phyloP scores from a whole-genome alignment of 306 rosid genomes.

The Pterocarpus macrocarpus region DNA sequence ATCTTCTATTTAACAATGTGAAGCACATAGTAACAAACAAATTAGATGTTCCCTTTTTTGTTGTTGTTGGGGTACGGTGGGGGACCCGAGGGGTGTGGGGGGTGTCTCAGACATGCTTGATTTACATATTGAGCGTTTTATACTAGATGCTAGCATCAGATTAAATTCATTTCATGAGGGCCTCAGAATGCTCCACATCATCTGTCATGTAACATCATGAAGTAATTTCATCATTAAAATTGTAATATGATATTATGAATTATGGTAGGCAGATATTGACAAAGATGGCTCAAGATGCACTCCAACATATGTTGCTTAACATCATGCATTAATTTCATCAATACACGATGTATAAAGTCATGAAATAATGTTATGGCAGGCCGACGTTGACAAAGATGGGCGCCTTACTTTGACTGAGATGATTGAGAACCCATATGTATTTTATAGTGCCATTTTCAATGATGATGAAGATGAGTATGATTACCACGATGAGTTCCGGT shows the following conservation, averaged over 20 bases:
- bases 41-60: background rate
- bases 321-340: slow-evolving; percentile 47
- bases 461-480: slow-evolving; percentile 81
- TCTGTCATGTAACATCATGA: slow-evolving; percentile 29
- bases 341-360: slow-evolving; percentile 8
- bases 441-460: slow-evolving; percentile 89
- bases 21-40: background rate
- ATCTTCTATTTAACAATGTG: slow-evolving; percentile 24
- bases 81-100: background rate
- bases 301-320: slow-evolving; percentile 44
- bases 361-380: slow-evolving; percentile 64
- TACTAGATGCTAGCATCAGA: slow-evolving; percentile 14
- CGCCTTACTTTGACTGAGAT: slow-evolving; percentile 86
- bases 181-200: slow-evolving; percentile 2
- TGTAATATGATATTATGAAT: slow-evolving; percentile 8
- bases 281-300: slow-evolving; percentile 24
- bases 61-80: background rate
- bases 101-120: slow-evolving; percentile 6
- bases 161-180: slow-evolving; percentile 3
- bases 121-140: slow-evolving; percentile 16
- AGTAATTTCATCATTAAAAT: slow-evolving; percentile 20
- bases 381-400: slow-evolving; percentile 91
- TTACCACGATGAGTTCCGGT: slow-evolving; percentile 93
- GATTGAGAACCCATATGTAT: slow-evolving; percentile 94
- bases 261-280: slow-evolving; percentile 41